Conservation (phyloP, 2,329 filamentous ascomycete species). For the Allantophomopsis lycopodina region DNA sequence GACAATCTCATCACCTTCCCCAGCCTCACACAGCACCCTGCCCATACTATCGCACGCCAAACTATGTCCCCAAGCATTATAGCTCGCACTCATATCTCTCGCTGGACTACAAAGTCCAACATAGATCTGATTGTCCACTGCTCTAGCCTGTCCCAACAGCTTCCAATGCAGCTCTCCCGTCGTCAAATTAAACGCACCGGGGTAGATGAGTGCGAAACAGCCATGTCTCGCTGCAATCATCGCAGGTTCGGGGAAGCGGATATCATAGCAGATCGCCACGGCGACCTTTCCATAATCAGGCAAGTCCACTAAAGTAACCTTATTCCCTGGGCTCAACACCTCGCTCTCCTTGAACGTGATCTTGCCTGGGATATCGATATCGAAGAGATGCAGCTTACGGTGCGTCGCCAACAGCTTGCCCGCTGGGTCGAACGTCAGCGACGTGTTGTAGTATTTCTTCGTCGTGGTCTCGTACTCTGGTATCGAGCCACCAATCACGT, state of each 20-base stretch:
- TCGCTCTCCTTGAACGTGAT: constrained; percentile 87
- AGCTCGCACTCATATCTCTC: constrained; percentile 60
- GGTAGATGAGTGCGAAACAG: constrained; percentile 82
- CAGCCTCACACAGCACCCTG: constrained; percentile 64
- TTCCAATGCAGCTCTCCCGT: constrained; percentile 90
- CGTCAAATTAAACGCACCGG: constrained; percentile 92
- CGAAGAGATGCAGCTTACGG: constrained; percentile 91
- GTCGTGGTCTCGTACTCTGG: constrained; percentile 59
- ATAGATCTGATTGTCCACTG: constrained; percentile 89
- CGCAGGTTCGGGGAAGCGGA: constrained; percentile 89
- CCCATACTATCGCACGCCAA: constrained; percentile 83
- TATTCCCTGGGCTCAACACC: constrained; percentile 73
- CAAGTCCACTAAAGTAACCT: constrained; percentile 73
- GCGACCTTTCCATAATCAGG: constrained; percentile 81
- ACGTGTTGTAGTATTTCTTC: constrained; percentile 79
- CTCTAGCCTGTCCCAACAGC: constrained; percentile 67
- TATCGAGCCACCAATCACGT: constrained; percentile 84
- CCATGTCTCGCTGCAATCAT: constrained; percentile 76
- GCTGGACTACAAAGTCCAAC: constrained; percentile 88
- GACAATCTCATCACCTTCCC: constrained; percentile 64
- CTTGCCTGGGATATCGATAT: constrained; percentile 93
- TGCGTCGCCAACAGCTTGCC: constrained; percentile 78
- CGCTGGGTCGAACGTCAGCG: constrained; percentile 64
- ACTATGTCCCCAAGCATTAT: constrained; percentile 88
- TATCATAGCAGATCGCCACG: constrained; percentile 92